Percentiles rank a stretch among this genome's conserved stretches.
Conservation (phyloP, 352 stramenopile genomes). For the Phytophthora melonis region DNA sequence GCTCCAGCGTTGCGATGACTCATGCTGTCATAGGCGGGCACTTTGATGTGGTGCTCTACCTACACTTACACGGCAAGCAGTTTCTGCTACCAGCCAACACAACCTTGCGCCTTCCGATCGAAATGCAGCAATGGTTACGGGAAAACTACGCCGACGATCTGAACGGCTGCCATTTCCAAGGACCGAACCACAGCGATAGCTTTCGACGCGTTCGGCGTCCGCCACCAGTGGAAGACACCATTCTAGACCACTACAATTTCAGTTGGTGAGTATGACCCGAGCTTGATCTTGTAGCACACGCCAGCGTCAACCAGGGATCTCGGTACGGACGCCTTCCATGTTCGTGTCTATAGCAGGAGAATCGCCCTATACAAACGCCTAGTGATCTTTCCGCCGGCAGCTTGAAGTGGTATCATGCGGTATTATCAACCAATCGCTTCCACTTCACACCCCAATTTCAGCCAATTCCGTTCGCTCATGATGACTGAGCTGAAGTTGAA, state of each 20-base stretch:
- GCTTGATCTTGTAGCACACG: background rate
- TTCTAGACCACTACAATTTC: background rate
- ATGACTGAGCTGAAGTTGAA: slow-evolving; percentile 17
- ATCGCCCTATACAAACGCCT: slow-evolving; percentile 4
- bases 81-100: slow-evolving; percentile 8
- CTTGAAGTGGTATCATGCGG: slow-evolving; percentile 15
- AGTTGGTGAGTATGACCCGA: background rate
- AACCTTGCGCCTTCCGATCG: slow-evolving; percentile 1
- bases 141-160: slow-evolving; percentile 5
- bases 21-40: slow-evolving; percentile 2
- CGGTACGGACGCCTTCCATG: background rate
- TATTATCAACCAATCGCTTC: slow-evolving; percentile 7
- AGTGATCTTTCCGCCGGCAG: slow-evolving; percentile 13
- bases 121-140: slow-evolving; percentile 26
- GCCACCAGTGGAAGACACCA: background rate
- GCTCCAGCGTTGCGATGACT: slow-evolving; percentile 16
- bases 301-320: background rate
- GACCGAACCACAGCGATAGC: too few species aligned
- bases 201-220: background rate
- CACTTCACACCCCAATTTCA: background rate
- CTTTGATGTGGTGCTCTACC: slow-evolving; percentile 27
- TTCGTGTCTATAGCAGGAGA: slow-evolving; percentile 17
- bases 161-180: slow-evolving; percentile 7
- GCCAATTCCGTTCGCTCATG: background rate
- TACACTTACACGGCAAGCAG: slow-evolving; percentile 21